Base-by-base conservation (phyloP, 495 filamentous ascomycete species). In the Penicillium alfredii region DNA sequence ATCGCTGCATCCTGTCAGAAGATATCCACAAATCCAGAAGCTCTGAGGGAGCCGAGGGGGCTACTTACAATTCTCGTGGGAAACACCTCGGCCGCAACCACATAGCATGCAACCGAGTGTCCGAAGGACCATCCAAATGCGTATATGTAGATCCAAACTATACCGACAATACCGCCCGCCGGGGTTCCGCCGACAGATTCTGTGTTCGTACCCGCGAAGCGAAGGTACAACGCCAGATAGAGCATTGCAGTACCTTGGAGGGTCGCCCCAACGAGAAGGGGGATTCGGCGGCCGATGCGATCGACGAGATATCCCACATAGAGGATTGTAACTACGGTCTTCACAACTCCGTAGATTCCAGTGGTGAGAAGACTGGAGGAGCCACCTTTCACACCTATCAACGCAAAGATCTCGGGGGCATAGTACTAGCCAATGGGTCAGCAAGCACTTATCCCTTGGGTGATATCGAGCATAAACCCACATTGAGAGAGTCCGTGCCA, bases 61-160 rank as follows among this genome's bases (percentile, higher is more conserved):
- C 3, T 6, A 45, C 51, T 55, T 25, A 55, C 51, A 34, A 55
- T 55, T 43, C 51, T 34, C 2, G 51, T 48, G 7, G 51, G 51
- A 26, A 55, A 55, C 3, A 51, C 40, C 28, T 55, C 51, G 8
- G 51, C 51, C 5, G 51, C 51, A 8, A 55, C 43, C 13, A 55
- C 45, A 19, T 55, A 55, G 21, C 47, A 50, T 7, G 51, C 51
- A 0, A 55, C 51, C 7, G 44, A 51, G 26, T 55, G 51, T 1
- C 51, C 51, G 32, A 55, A 55, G 7, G 51, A 55, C 51, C 51
- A 55, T 12, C 51, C 51, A 29, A 55, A 55, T 3, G 79, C 81
- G 64, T 78, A 84, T 47, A 82, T 78, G 60, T 81, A 80, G 60
- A 81, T 78, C 22, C 78, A 70, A 10, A 78, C 73, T 0, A 75